These are phyloP conservation scores for Phaffia tasmanica DNA, from an alignment of 768 basidiomycete species.

Conservation along the genomic window DNA sequence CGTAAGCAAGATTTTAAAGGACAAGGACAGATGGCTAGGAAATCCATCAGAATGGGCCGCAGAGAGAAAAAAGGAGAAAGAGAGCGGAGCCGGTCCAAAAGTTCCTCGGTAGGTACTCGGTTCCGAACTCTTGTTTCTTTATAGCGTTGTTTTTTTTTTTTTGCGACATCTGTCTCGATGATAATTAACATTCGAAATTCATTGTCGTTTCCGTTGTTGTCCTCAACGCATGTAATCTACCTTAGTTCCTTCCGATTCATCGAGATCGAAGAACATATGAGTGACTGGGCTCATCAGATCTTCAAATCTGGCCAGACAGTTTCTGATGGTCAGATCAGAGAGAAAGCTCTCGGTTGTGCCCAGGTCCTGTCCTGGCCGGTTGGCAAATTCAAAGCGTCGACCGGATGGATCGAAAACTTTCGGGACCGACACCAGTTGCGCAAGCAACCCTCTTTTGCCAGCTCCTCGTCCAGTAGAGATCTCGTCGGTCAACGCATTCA, in stretches of 20 bases:
- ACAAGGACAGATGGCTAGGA: slow-evolving; percentile 70
- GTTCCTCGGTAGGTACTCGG: neutral
- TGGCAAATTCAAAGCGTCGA: slow-evolving; percentile 79
- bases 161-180: neutral
- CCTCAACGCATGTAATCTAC: neutral
- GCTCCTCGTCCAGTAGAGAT: too few species aligned
- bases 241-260: slow-evolving; percentile 44
- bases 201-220: neutral
- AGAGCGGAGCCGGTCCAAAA: too few species aligned
- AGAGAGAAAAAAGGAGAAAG: slow-evolving; percentile 40
- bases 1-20: slow-evolving; percentile 83
- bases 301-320: slow-evolving; percentile 39
- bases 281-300: slow-evolving; percentile 26
- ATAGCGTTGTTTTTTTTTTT: neutral
- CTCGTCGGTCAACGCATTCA: too few species aligned
- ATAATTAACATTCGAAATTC: neutral
- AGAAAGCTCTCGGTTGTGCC: slow-evolving; percentile 59
- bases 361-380: slow-evolving; percentile 48
- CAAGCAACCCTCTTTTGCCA: slow-evolving; percentile 31
- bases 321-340: slow-evolving; percentile 55
- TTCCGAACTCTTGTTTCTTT: neutral
- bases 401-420: slow-evolving; percentile 87
- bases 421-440: slow-evolving; percentile 69
- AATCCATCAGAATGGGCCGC: slow-evolving; percentile 38
- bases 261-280: slow-evolving; percentile 47